Evolutionary conservation across 2,329 filamentous ascomycete species (phyloP).

Genomic region (Sporothrix brasiliensis): DNA sequence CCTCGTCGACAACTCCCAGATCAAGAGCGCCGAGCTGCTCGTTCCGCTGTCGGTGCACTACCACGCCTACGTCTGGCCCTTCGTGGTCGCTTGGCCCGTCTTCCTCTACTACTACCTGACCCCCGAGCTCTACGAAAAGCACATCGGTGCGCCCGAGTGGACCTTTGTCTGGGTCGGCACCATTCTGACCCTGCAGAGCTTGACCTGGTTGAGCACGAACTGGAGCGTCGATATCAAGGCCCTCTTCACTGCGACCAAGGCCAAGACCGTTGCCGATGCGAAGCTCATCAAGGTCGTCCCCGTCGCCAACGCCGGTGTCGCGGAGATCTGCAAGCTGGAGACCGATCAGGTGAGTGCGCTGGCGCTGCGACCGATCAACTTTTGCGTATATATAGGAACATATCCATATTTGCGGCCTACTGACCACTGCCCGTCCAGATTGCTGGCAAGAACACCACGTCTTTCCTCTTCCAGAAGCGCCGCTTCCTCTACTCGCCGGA

Average conservation of each 20-base stretch:
- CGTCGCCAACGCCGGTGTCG: conserved; percentile 80
- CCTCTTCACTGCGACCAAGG: conserved; percentile 76
- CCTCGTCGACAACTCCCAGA: conserved; percentile 90
- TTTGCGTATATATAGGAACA: not conserved
- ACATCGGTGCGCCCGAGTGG: conserved; percentile 96
- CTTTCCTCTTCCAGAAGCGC: conserved; percentile 97
- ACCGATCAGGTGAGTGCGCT: conserved; percentile 64
- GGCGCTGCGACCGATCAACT: not conserved
- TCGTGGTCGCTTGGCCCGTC: conserved; percentile 85
- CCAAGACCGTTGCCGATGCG: conserved; percentile 71
- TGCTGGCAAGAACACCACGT: conserved; percentile 74
- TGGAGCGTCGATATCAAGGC: conserved; percentile 91
- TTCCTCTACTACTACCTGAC: conserved; percentile 88
- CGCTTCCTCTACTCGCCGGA: conserved; percentile 83
- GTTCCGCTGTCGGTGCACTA: conserved; percentile 79
- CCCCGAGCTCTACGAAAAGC: conserved; percentile 79
- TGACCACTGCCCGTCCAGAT: conserved; percentile 49
- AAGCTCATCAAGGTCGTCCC: conserved; percentile 91
- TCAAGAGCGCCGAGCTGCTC: conserved; percentile 83
- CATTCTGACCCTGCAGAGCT: conserved; percentile 83
- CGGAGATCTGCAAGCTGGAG: conserved; percentile 82
- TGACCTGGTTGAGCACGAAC: conserved; percentile 94
- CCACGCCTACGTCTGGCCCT: conserved; percentile 92
- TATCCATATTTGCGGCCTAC: not conserved
- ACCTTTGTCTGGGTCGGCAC: conserved; percentile 91